A percentile compares a stretch with the other conserved stretches of the same genome.
Evolutionary conservation across 2,329 filamentous ascomycete species (phyloP).

Genomic region (Boeremia lycopersici): DNA sequence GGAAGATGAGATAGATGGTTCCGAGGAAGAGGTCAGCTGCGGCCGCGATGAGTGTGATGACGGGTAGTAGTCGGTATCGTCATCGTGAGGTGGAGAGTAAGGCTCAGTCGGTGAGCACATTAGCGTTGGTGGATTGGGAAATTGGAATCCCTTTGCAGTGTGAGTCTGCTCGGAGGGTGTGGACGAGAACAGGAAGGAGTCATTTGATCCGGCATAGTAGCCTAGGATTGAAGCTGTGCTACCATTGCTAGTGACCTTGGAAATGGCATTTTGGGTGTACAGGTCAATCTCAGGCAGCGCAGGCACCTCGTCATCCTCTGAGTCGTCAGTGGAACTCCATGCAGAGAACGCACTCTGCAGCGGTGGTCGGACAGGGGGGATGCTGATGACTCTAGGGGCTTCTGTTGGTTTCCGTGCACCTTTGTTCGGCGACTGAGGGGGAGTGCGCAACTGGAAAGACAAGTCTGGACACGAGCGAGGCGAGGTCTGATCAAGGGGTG

Average conservation of each 20-base stretch:
- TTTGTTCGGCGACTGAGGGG: constrained; percentile 31
- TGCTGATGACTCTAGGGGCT: constrained; percentile 33
- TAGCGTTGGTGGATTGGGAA: constrained; percentile 24
- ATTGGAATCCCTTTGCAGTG: constrained; percentile 29
- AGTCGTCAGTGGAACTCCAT: constrained; percentile 47
- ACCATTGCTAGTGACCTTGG: constrained; percentile 27
- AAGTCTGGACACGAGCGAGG: constrained; percentile 43
- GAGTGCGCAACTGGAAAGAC: constrained; percentile 24
- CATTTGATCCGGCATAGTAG: constrained; percentile 37
- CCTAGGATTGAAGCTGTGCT: constrained; percentile 37
- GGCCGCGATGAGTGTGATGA: constrained; percentile 36
- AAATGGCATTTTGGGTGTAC: constrained; percentile 4
- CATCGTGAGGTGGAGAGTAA: constrained; percentile 9
- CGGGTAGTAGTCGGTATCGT: constrained; percentile 27
- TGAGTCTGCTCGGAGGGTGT: constrained; percentile 35
- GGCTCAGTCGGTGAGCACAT: constrained; percentile 17
- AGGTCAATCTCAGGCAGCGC: constrained; percentile 22
- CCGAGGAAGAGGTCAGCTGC: constrained; percentile 39
- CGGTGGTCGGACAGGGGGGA: constrained; percentile 41
- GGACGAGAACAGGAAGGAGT: constrained; percentile 41
- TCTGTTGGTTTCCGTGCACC: constrained; percentile 23
- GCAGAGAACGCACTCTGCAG: constrained; percentile 44
- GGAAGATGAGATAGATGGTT: constrained; percentile 38
- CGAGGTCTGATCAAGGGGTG: constrained; percentile 24
- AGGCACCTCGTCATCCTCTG: constrained; percentile 27